phyloP scores from a whole-genome alignment of 345 rosid genomes.

The Erucastrum elatum region DNA sequence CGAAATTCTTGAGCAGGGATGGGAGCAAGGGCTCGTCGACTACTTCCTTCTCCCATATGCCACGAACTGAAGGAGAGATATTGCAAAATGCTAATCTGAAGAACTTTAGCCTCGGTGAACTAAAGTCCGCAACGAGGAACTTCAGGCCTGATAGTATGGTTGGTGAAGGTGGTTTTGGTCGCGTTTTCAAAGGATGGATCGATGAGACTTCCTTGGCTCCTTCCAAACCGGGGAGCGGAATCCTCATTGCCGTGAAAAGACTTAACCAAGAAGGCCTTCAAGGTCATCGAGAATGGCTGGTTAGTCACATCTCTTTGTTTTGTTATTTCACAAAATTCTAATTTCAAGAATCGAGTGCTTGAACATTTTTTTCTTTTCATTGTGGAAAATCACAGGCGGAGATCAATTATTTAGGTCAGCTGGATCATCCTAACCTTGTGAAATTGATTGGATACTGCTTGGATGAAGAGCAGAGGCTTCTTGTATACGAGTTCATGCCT shows the following conservation, averaged over 20 bases:
- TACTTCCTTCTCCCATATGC: constrained; percentile 61
- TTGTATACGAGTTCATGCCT: constrained; percentile 93
- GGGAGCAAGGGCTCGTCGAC: constrained; percentile 61
- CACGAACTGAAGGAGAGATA: constrained; percentile 90
- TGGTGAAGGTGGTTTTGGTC: constrained; percentile 97
- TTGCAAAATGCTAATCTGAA: constrained; percentile 73
- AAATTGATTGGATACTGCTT: constrained; percentile 88
- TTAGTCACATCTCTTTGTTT: constrained; percentile 43
- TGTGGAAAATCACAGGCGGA: constrained; percentile 57
- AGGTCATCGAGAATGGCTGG: constrained; percentile 97
- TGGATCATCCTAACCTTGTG: constrained; percentile 88
- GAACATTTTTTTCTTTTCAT: neutral
- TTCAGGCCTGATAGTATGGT: constrained; percentile 91
- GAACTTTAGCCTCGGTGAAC: constrained; percentile 64
- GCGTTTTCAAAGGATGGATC: constrained; percentile 96
- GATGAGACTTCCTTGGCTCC: constrained; percentile 69
- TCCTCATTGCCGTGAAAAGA: constrained; percentile 84
- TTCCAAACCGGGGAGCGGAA: constrained; percentile 78
- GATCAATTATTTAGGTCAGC: constrained; percentile 82
- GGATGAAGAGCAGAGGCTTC: constrained; percentile 92
- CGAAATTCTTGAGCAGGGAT: constrained; percentile 56
- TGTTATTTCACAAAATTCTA: neutral
- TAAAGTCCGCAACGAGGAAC: constrained; percentile 72
- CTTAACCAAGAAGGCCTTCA: constrained; percentile 84
- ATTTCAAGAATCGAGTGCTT: constrained; percentile 4